Base-by-base conservation (phyloP, 2,329 filamentous ascomycete species). In the Arthrobotrys sinensis region DNA sequence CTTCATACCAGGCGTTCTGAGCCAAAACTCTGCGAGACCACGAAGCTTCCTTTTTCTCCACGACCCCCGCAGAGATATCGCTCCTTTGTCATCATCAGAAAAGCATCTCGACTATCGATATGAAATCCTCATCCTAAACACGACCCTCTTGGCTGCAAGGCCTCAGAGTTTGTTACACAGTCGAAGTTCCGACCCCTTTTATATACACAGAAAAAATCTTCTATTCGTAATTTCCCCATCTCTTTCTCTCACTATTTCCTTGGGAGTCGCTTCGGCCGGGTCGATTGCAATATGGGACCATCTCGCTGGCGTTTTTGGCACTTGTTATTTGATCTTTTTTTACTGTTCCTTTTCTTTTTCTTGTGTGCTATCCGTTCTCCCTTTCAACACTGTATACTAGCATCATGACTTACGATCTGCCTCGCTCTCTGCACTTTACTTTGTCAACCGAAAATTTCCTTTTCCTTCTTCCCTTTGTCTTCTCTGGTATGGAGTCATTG, bases 241-340 rank as follows among this genome's bases (percentile, higher is more conserved):
- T 66, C 45, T 32, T 52, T 57, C 75, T 77, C 66, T 72, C 67
- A 36, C 52, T 32, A 64, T 78, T 63, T 72, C 62, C 32, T 78
- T 68, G 67, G 72, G 75, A 78, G 75, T 78, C 75, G 63, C 67
- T 78, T 78, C 75, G 72, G 75, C 75, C 62, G 75, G 75, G 75
- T 78, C 75, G 75, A 78, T 78, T 78, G 75, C 67, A 67, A 78
- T 78, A 21, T 78, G 67, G 73, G 62, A 77, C 66, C 67, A 78
- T 78, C 63, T 72, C 75, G 75, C 75, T 78, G 75, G 75, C 70
- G 76, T 79, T 75, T 66, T 68, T 67, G 65, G 64, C 46, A 69
- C 21, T 38, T 70, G 38, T 45, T 62, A 21, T 62, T 21, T 32
- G 14, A 34, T 11, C 21, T 50, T 66, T 62, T 63, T 57, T 28